Evolutionary conservation across 2,329 filamentous ascomycete species (phyloP).

Genomic region (Talaromyces pinophilus): DNA sequence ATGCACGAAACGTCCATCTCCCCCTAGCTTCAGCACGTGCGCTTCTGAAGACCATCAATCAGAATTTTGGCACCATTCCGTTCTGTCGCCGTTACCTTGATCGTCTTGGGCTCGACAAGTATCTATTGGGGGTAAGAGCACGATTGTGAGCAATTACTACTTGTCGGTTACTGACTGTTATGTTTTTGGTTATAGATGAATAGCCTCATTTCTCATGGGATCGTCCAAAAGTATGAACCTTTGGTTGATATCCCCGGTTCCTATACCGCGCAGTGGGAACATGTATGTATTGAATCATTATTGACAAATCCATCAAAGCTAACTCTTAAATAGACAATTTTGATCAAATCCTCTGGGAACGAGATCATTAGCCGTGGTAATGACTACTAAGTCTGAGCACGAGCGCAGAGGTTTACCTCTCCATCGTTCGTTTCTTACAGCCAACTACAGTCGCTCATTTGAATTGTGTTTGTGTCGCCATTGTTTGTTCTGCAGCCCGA

Average conservation of each 20-base stretch:
- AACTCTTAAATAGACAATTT: slow-evolving; percentile 36
- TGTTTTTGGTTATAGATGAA: slow-evolving; percentile 51
- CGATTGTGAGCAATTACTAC: not conserved
- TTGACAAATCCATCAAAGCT: not conserved
- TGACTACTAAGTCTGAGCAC: slow-evolving; percentile 30
- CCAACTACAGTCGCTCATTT: slow-evolving; percentile 15
- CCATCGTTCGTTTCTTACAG: not conserved
- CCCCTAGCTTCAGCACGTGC: slow-evolving; percentile 57
- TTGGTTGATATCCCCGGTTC: slow-evolving; percentile 61
- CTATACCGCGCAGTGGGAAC: slow-evolving; percentile 66
- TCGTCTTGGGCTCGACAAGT: slow-evolving; percentile 61
- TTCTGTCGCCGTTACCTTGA: slow-evolving; percentile 65
- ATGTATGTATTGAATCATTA: slow-evolving; percentile 35
- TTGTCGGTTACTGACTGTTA: slow-evolving; percentile 2
- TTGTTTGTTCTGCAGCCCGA: not conserved
- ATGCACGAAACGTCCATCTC: slow-evolving; percentile 43
- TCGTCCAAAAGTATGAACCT: slow-evolving; percentile 60
- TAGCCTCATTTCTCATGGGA: slow-evolving; percentile 57
- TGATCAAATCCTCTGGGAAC: slow-evolving; percentile 44
- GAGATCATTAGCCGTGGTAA: slow-evolving; percentile 46
- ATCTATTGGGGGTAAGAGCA: slow-evolving; percentile 56
- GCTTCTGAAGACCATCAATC: slow-evolving; percentile 59
- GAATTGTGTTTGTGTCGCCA: not conserved
- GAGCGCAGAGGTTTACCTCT: not conserved
- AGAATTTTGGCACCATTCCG: slow-evolving; percentile 63